Evolutionary conservation across 1,139 yeast genomes (phyloP).

Genomic region (Yamadazyma taylorii): DNA sequence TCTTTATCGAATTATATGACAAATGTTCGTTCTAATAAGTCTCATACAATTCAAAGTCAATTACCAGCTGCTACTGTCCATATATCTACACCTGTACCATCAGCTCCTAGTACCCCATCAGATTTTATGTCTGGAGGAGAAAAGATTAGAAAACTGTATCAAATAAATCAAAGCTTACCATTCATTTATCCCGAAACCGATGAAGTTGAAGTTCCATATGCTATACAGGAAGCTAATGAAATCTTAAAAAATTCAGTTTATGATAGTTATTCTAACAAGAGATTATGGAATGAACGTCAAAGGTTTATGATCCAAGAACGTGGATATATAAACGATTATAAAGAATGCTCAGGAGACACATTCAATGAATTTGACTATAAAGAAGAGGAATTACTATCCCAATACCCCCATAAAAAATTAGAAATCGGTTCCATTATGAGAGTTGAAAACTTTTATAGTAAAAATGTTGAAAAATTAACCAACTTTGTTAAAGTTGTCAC

Average conservation of each 20-base stretch:
- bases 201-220: slow-evolving; percentile 56
- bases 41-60: slow-evolving; percentile 54
- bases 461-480: slow-evolving; percentile 53
- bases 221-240: slow-evolving; percentile 71
- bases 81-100: slow-evolving; percentile 86
- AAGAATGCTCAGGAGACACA: slow-evolving; percentile 6
- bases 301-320: slow-evolving; percentile 75
- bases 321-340: slow-evolving; percentile 50
- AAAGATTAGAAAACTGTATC: slow-evolving; percentile 69
- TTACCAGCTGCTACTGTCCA: slow-evolving; percentile 69
- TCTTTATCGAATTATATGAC: slow-evolving; percentile 60
- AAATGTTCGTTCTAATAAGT: slow-evolving; percentile 55
- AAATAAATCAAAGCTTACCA: slow-evolving; percentile 79
- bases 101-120: slow-evolving; percentile 72
- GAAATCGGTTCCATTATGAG: slow-evolving; percentile 50
- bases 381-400: slow-evolving; percentile 15
- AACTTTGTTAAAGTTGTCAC: slow-evolving; percentile 64
- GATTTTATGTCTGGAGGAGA: slow-evolving; percentile 58
- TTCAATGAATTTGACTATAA: slow-evolving; percentile 24
- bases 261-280: slow-evolving; percentile 64
- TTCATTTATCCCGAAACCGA: slow-evolving; percentile 60
- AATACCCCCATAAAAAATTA: slow-evolving; percentile 31
- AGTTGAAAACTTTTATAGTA: slow-evolving; percentile 60
- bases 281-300: slow-evolving; percentile 71
- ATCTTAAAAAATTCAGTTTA: slow-evolving; percentile 62